A percentile compares a stretch with the other conserved stretches of the same genome.
phyloP scores from a whole-genome alignment of 2,329 filamentous ascomycete species.

The Stemphylium beticola region DNA sequence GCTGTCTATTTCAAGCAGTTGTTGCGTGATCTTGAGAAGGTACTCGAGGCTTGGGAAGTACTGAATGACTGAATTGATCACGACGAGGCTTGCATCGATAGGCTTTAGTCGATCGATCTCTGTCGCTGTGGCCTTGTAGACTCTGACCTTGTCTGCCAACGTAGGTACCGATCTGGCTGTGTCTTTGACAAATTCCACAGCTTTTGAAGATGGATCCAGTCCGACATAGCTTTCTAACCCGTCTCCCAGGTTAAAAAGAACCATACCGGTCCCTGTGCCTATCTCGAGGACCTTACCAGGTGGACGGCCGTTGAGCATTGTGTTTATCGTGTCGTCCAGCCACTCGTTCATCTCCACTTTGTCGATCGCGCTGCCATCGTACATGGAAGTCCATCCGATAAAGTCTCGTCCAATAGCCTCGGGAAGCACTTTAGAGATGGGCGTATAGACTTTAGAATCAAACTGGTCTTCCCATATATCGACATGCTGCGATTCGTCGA shows the following conservation, averaged over 20 bases:
- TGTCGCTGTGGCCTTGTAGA: neutral
- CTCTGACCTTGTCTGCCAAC: neutral
- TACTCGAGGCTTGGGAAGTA: conserved; percentile 18
- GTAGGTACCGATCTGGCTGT: conserved; percentile 1
- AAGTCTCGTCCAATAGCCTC: conserved; percentile 14
- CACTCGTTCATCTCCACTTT: conserved; percentile 20
- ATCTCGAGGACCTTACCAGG: conserved; percentile 10
- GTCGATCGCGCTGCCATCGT: conserved; percentile 10
- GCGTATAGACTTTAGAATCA: conserved; percentile 2
- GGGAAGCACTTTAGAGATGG: neutral
- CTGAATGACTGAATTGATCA: conserved; percentile 14
- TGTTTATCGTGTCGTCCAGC: conserved; percentile 15
- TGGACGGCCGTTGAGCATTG: neutral
- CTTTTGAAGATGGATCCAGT: conserved; percentile 4
- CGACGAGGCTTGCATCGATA: neutral
- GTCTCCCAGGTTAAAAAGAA: conserved; percentile 15
- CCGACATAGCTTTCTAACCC: conserved; percentile 9
- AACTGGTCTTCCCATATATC: conserved; percentile 11
- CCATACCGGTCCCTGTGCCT: conserved; percentile 15
- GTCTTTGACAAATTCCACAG: conserved; percentile 3
- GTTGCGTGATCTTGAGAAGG: conserved; percentile 3
- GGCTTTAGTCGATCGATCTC: neutral
- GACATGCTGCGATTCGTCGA: neutral
- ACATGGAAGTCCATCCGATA: conserved; percentile 16
- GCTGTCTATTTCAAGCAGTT: neutral